A percentile compares a stretch with the other conserved stretches of the same genome.
Conservation (phyloP, 352 stramenopile species). For the Discostella stelligera region DNA sequence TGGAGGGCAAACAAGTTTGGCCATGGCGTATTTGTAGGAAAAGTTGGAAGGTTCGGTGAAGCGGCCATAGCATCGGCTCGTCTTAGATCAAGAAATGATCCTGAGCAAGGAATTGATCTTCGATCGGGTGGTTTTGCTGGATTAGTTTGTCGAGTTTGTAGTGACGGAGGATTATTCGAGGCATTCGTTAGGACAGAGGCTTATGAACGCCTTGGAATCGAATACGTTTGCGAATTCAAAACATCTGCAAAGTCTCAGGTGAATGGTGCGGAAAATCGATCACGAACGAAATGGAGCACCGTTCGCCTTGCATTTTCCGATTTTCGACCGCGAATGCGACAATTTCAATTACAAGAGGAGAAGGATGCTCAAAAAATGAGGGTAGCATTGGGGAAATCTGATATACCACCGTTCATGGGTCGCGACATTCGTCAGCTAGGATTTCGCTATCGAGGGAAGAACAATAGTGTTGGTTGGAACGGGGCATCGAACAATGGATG, state of each 20-base stretch:
- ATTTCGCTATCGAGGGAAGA: slow-evolving; percentile 68
- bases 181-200: slow-evolving; percentile 66
- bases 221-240: slow-evolving; percentile 79
- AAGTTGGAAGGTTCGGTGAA: slow-evolving; percentile 55
- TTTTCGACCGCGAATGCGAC: slow-evolving; percentile 62
- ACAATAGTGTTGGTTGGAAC: slow-evolving; percentile 38
- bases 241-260: slow-evolving; percentile 60
- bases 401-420: slow-evolving; percentile 55
- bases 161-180: slow-evolving; percentile 74
- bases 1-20: slow-evolving; percentile 80
- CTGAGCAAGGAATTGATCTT: slow-evolving; percentile 70
- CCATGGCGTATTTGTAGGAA: slow-evolving; percentile 75
- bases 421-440: slow-evolving; percentile 72
- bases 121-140: slow-evolving; percentile 66
- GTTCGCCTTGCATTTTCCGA: slow-evolving; percentile 69
- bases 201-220: slow-evolving; percentile 72
- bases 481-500: slow-evolving; percentile 22
- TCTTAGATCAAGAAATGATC: slow-evolving; percentile 66
- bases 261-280: slow-evolving; percentile 44
- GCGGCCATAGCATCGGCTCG: slow-evolving; percentile 66
- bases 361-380: slow-evolving; percentile 24
- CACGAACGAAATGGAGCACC: slow-evolving; percentile 64
- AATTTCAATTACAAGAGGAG: slow-evolving; percentile 25
- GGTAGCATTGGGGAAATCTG: slow-evolving; percentile 30
- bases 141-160: slow-evolving; percentile 71